Evolutionary conservation across 2,329 filamentous ascomycete genomes (phyloP).

Genomic region (Hypoxylon sp.): DNA sequence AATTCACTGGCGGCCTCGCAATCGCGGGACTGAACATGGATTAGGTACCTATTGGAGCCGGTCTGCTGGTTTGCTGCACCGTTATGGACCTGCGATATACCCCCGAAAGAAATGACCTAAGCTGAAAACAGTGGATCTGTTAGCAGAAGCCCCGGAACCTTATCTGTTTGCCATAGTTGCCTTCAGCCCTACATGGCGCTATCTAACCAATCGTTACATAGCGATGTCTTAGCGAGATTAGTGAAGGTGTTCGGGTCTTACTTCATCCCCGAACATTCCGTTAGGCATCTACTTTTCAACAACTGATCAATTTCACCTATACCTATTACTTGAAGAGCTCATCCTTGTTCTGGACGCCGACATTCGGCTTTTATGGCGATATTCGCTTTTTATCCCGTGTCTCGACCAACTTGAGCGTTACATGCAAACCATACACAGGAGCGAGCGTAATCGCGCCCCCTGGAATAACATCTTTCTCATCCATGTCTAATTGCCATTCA

Average conservation of each 20-base stretch:
- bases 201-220: neutral
- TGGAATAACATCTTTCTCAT: constrained; percentile 71
- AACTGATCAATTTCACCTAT: no score
- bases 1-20: constrained; percentile 13
- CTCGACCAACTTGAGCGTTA: constrained; percentile 53
- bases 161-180: constrained; percentile 1
- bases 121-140: constrained; percentile 3
- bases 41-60: neutral
- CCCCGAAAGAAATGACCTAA: constrained; percentile 6
- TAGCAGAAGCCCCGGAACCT: constrained; percentile 1
- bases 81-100: constrained; percentile 1
- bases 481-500: constrained; percentile 69
- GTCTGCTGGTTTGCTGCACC: neutral
- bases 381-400: neutral
- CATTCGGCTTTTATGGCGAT: neutral
- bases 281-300: neutral
- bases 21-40: neutral
- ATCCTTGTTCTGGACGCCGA: no score
- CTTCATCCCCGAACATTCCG: constrained; percentile 6
- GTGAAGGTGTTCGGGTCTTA: neutral
- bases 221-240: constrained; percentile 32
- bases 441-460: constrained; percentile 75
- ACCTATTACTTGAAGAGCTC: no score
- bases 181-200: constrained; percentile 20
- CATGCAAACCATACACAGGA: constrained; percentile 75